A percentile compares a stretch with the other conserved stretches of the same genome.
phyloP scores from a whole-genome alignment of 257 asterid species.

The Coffea canephora region DNA sequence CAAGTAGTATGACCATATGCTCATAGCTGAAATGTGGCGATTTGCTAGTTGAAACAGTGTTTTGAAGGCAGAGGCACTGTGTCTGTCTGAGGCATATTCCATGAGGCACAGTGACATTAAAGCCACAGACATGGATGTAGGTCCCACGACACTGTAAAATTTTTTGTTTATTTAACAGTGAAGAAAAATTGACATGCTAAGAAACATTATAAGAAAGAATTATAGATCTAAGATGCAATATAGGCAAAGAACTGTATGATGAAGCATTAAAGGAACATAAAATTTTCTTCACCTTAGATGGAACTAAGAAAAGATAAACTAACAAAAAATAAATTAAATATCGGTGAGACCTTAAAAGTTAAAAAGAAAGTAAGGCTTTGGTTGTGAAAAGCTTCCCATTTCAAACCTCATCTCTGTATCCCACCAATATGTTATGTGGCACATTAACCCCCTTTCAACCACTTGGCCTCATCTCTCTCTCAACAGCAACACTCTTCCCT shows the following conservation, averaged over 20 bases:
- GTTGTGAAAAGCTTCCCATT: not conserved
- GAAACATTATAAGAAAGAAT: not conserved
- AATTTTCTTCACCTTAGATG: not conserved
- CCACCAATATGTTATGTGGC: not conserved
- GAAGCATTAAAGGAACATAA: not conserved
- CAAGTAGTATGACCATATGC: not conserved
- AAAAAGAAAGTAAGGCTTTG: not conserved
- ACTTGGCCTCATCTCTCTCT: not conserved
- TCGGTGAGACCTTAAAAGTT: not conserved
- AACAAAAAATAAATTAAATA: not conserved
- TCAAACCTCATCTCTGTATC: not conserved
- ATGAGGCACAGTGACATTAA: not conserved
- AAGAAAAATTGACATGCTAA: not conserved
- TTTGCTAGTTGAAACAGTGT: not conserved
- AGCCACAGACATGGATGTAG: not conserved
- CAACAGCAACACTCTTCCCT: too few species aligned
- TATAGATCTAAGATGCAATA: not conserved
- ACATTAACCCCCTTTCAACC: not conserved
- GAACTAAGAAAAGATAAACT: not conserved
- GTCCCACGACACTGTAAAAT: not conserved
- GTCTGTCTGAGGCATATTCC: not conserved
- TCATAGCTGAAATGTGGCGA: not conserved
- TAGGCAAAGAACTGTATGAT: not conserved
- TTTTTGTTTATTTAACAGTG: not conserved
- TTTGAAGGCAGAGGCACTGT: not conserved